These are phyloP conservation scores for Trichoderma polysporum DNA, from an alignment of 2,329 filamentous ascomycete genomes.

Conservation along the genomic window DNA sequence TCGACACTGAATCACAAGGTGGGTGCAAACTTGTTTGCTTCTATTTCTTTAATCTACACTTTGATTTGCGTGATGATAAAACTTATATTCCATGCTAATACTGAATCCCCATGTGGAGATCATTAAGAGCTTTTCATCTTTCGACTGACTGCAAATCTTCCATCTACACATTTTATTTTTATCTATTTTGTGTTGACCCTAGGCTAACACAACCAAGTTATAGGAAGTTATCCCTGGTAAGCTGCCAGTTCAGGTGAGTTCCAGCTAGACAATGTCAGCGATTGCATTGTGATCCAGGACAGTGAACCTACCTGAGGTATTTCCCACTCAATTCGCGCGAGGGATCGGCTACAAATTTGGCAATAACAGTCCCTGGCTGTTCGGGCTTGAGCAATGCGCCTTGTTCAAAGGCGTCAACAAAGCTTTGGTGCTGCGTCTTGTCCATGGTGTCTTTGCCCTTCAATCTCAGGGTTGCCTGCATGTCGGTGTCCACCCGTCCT, in stretches of 20 bases:
- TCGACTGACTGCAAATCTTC: constrained; percentile 61
- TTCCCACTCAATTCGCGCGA: constrained; percentile 70
- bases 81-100: constrained; percentile 75
- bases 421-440: constrained; percentile 61
- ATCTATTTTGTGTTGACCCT: constrained; percentile 5
- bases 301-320: constrained; percentile 61
- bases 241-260: constrained; percentile 48
- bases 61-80: constrained; percentile 60
- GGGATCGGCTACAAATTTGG: constrained; percentile 68
- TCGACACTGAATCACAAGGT: constrained; percentile 20
- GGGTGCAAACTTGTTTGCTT: constrained; percentile 29
- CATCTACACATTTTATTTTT: constrained; percentile 26
- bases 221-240: constrained; percentile 47
- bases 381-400: constrained; percentile 78
- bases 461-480: constrained; percentile 82
- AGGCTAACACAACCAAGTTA: constrained; percentile 24
- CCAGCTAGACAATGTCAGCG: constrained; percentile 33
- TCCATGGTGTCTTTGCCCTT: constrained; percentile 51
- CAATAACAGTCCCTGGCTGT: constrained; percentile 83
- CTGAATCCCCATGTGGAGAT: constrained; percentile 67
- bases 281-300: background rate
- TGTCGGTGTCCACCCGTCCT: constrained; percentile 82
- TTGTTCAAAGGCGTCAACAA: constrained; percentile 66
- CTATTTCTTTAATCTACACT: constrained; percentile 24
- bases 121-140: constrained; percentile 79